Evolutionary conservation across 2,329 filamentous ascomycete species (phyloP), one percentile per base, ranked within the genome.

Genomic region (Trichoderma sp.): DNA sequence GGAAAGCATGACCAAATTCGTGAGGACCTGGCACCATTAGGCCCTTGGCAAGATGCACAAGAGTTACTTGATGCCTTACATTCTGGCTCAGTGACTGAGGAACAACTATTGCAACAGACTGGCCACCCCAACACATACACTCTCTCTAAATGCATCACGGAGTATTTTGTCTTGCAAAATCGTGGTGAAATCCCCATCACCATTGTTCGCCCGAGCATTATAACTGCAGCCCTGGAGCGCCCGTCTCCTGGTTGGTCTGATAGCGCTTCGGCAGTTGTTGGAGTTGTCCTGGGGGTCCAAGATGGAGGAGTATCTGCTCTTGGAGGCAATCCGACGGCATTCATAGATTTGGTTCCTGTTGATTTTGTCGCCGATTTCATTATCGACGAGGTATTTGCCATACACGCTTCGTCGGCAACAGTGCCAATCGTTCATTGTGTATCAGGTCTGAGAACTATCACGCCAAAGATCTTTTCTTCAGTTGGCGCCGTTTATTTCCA

Each of bases 51-150:
- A 34, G 11, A n/a, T n/a, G 64, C 64, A 12, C 51, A 67, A 21
- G 28, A 32, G 28, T 18, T 53, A 36, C 30, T 67, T 43, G 28
- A 36, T 28, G 47, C 34, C 47, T 67, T 64, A n/a, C 9, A 28
- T 6, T 47, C 61, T 12, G 61, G 34, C 9, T 26, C 61, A 3
- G 18, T 15, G 0, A 64, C 15, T 7, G 36, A 64, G 61, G 7
- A 3, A 4, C 14, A 67, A 9, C 6, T 57, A 21, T 30, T 67
- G 64, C 14, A 21, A 34, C 47, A 24, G 4, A 67, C 47, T 0
- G 47, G 64, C 7, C 64, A 67, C 7, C 64, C 64, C 15, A 67
- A 67, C 30, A 57, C 51, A 32, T 67, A 67, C 21, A 30, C 64
- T 11, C 51, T 67, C 26, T n/a, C 30, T 4, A 67, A 67, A 24